phyloP scores from a whole-genome alignment of 768 basidiomycete genomes.

The Pholiota molesta region DNA sequence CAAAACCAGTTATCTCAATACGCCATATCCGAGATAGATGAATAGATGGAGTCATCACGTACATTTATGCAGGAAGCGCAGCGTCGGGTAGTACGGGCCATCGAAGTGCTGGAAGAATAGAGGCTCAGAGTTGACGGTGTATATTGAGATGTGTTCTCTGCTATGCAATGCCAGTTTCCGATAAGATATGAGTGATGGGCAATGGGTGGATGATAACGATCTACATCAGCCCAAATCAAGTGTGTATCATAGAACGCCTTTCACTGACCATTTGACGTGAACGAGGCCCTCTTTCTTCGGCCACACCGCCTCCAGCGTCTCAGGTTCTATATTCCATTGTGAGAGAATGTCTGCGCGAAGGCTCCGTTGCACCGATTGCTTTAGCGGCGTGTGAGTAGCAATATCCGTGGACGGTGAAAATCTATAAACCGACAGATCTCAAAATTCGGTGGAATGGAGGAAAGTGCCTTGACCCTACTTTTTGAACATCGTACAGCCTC shows the following conservation, averaged over 20 bases:
- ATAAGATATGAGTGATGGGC: neutral
- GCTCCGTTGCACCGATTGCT: constrained; percentile 89
- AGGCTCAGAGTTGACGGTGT: constrained; percentile 84
- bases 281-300: constrained; percentile 97
- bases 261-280: constrained; percentile 89
- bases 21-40: constrained; percentile 4
- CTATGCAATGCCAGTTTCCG: constrained; percentile 45
- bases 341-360: constrained; percentile 80
- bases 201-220: constrained; percentile 11
- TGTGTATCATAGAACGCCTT: constrained; percentile 10
- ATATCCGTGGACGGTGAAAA: constrained; percentile 81
- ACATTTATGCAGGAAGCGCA: constrained; percentile 94
- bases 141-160: constrained; percentile 95
- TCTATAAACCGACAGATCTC: constrained; percentile 35
- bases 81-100: constrained; percentile 88
- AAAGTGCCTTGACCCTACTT: constrained; percentile 47
- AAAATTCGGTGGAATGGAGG: neutral
- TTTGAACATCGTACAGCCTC: constrained; percentile 62
- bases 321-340: constrained; percentile 82
- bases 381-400: constrained; percentile 87
- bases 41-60: constrained; percentile 27
- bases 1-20: constrained; percentile 8
- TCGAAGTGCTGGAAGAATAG: constrained; percentile 97
- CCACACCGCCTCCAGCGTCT: constrained; percentile 91
- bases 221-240: neutral